Evolutionary conservation across 257 asterid genomes (phyloP).

Genomic region (Solanum acaule): DNA sequence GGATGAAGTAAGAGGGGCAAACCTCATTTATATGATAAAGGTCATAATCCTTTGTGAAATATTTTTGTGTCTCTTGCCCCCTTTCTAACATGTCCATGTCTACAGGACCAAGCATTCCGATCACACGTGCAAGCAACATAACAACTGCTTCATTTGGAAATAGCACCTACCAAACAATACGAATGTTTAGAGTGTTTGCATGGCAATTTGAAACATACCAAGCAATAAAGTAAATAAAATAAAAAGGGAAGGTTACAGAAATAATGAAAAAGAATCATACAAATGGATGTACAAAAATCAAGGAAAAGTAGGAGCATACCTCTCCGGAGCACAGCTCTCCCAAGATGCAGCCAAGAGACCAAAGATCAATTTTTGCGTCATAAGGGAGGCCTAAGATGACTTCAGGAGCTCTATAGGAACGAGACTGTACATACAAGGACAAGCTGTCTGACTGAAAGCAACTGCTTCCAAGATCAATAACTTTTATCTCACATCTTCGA

Average conservation of each 20-base stretch:
- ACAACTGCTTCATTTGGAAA: conserved; percentile 81
- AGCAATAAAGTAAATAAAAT: too few relatives aligned
- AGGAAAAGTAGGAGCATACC: conserved; percentile 26
- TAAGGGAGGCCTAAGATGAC: conserved; percentile 88
- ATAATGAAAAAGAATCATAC: too few relatives aligned
- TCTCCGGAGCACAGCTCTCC: conserved; percentile 82
- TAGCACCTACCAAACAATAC: conserved; percentile 53
- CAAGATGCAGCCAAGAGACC: conserved; percentile 96
- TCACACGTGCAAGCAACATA: conserved; percentile 64
- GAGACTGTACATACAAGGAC: conserved; percentile 84
- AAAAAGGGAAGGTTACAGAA: too few relatives aligned
- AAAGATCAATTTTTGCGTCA: conserved; percentile 77
- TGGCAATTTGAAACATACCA: too few relatives aligned
- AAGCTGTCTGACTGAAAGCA: conserved; percentile 73
- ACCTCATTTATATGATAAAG: conserved; percentile 67
- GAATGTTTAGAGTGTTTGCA: neutral
- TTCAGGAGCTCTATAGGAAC: conserved; percentile 98
- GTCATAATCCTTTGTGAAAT: conserved; percentile 71
- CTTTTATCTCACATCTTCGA: conserved; percentile 72
- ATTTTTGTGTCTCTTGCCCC: conserved; percentile 75
- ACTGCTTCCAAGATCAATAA: conserved; percentile 98
- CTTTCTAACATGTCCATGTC: conserved; percentile 54
- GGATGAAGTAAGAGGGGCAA: conserved; percentile 8
- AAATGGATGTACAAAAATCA: too few relatives aligned
- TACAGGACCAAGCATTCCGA: conserved; percentile 64